Base-by-base conservation (phyloP, 2,329 filamentous ascomycete species). In the Fusarium beomiforme region DNA sequence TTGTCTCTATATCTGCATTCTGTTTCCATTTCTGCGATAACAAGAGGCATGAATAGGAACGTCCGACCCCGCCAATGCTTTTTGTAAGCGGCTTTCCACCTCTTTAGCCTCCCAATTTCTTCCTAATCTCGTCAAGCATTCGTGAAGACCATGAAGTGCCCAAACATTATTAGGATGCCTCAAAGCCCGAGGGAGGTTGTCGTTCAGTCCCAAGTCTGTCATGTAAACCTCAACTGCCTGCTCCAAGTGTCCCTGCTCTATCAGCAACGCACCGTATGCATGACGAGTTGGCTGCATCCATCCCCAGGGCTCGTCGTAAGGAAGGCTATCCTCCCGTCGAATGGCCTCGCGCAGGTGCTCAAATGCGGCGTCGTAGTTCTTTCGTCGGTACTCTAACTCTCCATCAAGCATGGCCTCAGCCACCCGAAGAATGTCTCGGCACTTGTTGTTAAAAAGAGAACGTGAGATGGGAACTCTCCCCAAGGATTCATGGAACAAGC, bases 261-360 rank as follows among this genome's bases (percentile, higher is more conserved):
- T 83, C 33, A 93, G 77, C 6, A 94, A 82, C 0, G 91, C 92
- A 3, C 89, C 91, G 54, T 91, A 91, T 0, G 91, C 91, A 78
- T 94, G 92, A 6, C 91, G 84, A 0, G 89, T 87, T 0, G 92
- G 92, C 76, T 92, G 90, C 91, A 94, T 93, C 91, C 92, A 94
- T 0, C 90, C 90, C 91, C 91, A 93, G 0, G 92, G 92, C 77
- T 94, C 92, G 51, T 91, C 90, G 67, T 92, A 94, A 0, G 88
- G 89, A 31, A 94, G 83, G 0, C 78, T 79, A 73, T 92, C 91
- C 68, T 93, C 90, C 5, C 87, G 83, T 2, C 80, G 76, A 24
- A 92, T 88, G 0, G 91, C 86, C 14, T 81, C 82, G 3, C 86
- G 84, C 5, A 94, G 81, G 55, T 88, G 84, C 6, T 80, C 75